Evolutionary conservation across 2,329 filamentous ascomycete genomes (phyloP).

Genomic region (Monilinia vaccinii-corymbosi): DNA sequence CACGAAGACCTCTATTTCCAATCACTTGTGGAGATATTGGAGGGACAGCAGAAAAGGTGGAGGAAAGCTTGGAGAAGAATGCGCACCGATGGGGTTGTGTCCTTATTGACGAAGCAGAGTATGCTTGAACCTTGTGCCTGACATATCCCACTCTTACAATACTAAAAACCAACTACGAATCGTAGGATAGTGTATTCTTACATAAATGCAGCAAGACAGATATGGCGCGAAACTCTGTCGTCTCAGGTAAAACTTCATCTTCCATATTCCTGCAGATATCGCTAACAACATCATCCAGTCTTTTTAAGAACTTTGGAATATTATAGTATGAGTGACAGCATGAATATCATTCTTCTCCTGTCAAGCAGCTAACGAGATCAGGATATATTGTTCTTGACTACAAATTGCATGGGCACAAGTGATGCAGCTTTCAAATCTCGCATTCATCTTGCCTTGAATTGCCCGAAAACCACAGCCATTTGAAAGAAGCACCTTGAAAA

Average conservation of each 20-base stretch:
- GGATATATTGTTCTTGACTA: conserved; percentile 35
- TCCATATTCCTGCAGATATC: no score
- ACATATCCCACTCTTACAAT: conserved; percentile 28
- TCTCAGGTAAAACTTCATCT: no score
- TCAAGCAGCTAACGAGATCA: background rate
- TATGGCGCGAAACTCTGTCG: no score
- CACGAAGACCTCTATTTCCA: conserved; percentile 40
- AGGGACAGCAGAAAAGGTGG: conserved; percentile 52
- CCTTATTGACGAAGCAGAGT: conserved; percentile 13
- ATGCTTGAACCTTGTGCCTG: conserved; percentile 3
- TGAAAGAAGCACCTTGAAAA: conserved; percentile 11
- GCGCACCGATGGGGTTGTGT: conserved; percentile 19
- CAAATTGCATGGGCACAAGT: conserved; percentile 32
- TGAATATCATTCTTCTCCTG: no score
- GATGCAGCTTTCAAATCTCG: conserved; percentile 32
- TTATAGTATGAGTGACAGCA: no score
- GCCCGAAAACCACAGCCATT: conserved; percentile 12
- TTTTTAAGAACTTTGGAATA: background rate
- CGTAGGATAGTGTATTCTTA: conserved; percentile 28
- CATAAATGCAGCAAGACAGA: conserved; percentile 17
- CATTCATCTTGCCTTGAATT: conserved; percentile 30
- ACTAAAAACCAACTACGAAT: no score
- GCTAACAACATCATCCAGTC: background rate
- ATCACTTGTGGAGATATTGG: conserved; percentile 61
- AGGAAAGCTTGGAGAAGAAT: conserved; percentile 31